Conservation (phyloP, 352 stramenopile species). For the Globisporangium paroecandrum region DNA sequence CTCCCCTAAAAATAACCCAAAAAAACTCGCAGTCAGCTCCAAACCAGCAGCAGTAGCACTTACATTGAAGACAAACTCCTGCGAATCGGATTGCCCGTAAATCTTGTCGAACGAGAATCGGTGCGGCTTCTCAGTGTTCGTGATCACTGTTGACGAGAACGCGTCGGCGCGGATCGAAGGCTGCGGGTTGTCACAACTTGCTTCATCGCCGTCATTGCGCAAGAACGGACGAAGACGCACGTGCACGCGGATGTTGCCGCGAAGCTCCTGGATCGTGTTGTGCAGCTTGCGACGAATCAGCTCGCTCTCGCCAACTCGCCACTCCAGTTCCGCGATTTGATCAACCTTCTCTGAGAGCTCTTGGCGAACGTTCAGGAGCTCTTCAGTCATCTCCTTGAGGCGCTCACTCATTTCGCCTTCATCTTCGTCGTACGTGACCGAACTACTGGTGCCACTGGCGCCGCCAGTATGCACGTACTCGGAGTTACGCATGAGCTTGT, state of each 20-base stretch:
- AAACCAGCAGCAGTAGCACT: neutral
- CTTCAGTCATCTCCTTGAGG: conserved; percentile 69
- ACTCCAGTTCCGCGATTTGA: conserved; percentile 64
- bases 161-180: conserved; percentile 62
- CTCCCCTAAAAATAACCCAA: no score
- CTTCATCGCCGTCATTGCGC: conserved; percentile 73
- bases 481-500: conserved; percentile 57
- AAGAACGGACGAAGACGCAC: conserved; percentile 92
- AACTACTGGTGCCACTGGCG: conserved; percentile 2
- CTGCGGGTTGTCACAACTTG: conserved; percentile 35
- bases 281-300: conserved; percentile 93
- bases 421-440: conserved; percentile 27
- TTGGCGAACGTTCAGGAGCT: conserved; percentile 55
- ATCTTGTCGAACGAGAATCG: conserved; percentile 98
- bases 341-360: conserved; percentile 62
- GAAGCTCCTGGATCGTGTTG: conserved; percentile 99
- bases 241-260: conserved; percentile 99
- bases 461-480: conserved; percentile 22
- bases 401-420: conserved; percentile 44
- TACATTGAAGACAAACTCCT: conserved; percentile 93
- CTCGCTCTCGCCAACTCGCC: conserved; percentile 57
- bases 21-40: conserved; percentile 14
- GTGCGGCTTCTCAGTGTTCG: conserved; percentile 65
- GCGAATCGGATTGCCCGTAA: conserved; percentile 93
- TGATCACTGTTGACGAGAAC: conserved; percentile 70